Evolutionary conservation across 2,329 filamentous ascomycete species (phyloP).

Genomic region (Fusarium buxicola): DNA sequence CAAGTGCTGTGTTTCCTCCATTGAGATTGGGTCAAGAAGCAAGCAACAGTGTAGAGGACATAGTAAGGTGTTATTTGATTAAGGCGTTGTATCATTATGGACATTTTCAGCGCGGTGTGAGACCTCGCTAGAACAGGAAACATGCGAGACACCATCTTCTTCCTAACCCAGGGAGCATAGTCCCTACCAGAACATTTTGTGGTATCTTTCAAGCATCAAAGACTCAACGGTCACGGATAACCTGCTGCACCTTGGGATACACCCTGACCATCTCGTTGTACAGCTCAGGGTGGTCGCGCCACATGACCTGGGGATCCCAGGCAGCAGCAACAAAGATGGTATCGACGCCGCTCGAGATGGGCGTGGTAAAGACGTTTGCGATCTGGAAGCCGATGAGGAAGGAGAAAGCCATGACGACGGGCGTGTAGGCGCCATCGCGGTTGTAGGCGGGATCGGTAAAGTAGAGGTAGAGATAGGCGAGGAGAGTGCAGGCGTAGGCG

Average conservation of each 20-base stretch:
- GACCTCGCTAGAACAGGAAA: background rate
- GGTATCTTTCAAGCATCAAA: constrained; percentile 17
- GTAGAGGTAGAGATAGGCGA: constrained; percentile 87
- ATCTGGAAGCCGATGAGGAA: constrained; percentile 94
- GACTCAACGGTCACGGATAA: constrained; percentile 63
- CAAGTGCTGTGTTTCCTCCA: too few relatives aligned
- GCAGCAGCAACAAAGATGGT: constrained; percentile 87
- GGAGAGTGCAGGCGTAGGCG: constrained; percentile 81
- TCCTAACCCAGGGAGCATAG: background rate
- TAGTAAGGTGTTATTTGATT: background rate
- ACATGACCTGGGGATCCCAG: constrained; percentile 79
- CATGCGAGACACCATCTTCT: background rate
- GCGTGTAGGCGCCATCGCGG: constrained; percentile 72
- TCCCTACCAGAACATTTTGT: constrained; percentile 18
- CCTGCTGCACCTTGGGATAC: constrained; percentile 85
- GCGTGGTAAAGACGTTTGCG: constrained; percentile 88
- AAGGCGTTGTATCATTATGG: background rate
- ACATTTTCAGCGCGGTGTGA: background rate
- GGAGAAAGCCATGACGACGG: constrained; percentile 83
- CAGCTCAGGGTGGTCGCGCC: constrained; percentile 83
- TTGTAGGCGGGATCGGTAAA: constrained; percentile 88
- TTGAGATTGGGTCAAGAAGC: too few relatives aligned
- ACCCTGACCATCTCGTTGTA: constrained; percentile 83
- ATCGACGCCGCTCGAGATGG: constrained; percentile 87
- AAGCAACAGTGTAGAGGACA: background rate